Evolutionary conservation across 805 yeast species (phyloP).

Genomic region (Kazachstania africana): DNA sequence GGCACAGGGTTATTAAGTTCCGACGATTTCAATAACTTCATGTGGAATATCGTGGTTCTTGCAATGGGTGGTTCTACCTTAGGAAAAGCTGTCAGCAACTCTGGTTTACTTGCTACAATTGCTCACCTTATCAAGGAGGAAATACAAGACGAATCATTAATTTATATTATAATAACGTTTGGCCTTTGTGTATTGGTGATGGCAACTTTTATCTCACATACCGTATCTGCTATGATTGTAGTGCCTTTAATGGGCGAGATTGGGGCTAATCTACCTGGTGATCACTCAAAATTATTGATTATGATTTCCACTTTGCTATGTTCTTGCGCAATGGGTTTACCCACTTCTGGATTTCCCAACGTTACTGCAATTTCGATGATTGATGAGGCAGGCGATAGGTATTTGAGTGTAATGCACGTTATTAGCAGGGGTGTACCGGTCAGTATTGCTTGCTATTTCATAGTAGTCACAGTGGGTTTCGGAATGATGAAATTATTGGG

Average conservation of each 20-base stretch:
- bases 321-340: slow-evolving; percentile 94
- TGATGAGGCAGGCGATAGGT: slow-evolving; percentile 85
- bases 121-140: slow-evolving; percentile 56
- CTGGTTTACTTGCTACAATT: slow-evolving; percentile 72
- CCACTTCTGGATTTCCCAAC: slow-evolving; percentile 96
- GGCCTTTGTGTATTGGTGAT: slow-evolving; percentile 71
- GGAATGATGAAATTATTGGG: slow-evolving; percentile 50
- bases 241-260: slow-evolving; percentile 85
- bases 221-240: slow-evolving; percentile 90
- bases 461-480: slow-evolving; percentile 73
- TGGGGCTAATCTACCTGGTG: slow-evolving; percentile 60
- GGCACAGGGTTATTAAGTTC: slow-evolving; percentile 80
- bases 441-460: slow-evolving; percentile 59
- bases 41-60: slow-evolving; percentile 90
- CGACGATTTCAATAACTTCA: slow-evolving; percentile 88
- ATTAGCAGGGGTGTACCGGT: slow-evolving; percentile 87
- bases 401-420: slow-evolving; percentile 75
- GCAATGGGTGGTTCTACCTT: slow-evolving; percentile 98
- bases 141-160: slow-evolving; percentile 59
- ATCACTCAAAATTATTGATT: slow-evolving; percentile 78
- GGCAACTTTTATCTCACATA: slow-evolving; percentile 94
- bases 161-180: slow-evolving; percentile 63
- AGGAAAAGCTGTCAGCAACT: slow-evolving; percentile 89
- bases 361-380: slow-evolving; percentile 94
- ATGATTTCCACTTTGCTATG: slow-evolving; percentile 56